Percentiles rank a stretch among this genome's conserved stretches.
phyloP scores from a whole-genome alignment of 2,329 filamentous ascomycete genomes.

The Fusarium liriodendri region DNA sequence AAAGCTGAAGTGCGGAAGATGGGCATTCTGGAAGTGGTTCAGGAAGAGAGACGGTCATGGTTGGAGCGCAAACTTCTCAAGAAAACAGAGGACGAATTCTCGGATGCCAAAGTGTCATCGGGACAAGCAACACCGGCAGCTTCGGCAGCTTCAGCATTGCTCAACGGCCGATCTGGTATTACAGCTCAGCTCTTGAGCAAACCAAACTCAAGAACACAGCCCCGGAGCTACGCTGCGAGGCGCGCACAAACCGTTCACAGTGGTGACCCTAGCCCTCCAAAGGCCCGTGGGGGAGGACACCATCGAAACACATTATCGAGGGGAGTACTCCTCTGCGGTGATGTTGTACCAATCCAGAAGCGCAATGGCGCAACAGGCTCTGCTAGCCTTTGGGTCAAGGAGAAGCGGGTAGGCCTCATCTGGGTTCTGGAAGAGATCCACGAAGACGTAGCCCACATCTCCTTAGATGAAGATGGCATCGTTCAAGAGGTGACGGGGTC shows the following conservation, averaged over 20 bases:
- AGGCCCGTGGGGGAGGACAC: constrained; percentile 66
- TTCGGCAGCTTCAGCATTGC: constrained; percentile 62
- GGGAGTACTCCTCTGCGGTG: constrained; percentile 92
- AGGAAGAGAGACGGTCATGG: constrained; percentile 89
- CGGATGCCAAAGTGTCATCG: constrained; percentile 46
- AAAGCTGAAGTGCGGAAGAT: constrained; percentile 93
- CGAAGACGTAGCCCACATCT: constrained; percentile 86
- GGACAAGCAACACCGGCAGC: constrained; percentile 51
- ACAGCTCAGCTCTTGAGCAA: constrained; percentile 91
- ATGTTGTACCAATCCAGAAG: constrained; percentile 98
- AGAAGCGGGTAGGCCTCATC: constrained; percentile 92
- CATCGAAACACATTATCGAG: constrained; percentile 82
- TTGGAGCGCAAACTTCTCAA: constrained; percentile 84
- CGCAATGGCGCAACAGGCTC: constrained; percentile 92
- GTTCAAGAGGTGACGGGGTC: constrained; percentile 79
- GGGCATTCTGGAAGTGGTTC: constrained; percentile 94
- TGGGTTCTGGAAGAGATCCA: constrained; percentile 99
- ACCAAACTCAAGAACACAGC: constrained; percentile 70
- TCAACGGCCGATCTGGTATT: constrained; percentile 80
- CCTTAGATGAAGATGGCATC: constrained; percentile 80
- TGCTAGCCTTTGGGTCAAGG: constrained; percentile 98
- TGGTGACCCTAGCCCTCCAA: constrained; percentile 65
- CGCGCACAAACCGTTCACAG: constrained; percentile 74
- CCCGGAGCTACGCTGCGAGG: constrained; percentile 64
- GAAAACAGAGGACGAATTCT: constrained; percentile 52